Conservation (phyloP, 352 stramenopile genomes). For the Phytophthora cactorum region DNA sequence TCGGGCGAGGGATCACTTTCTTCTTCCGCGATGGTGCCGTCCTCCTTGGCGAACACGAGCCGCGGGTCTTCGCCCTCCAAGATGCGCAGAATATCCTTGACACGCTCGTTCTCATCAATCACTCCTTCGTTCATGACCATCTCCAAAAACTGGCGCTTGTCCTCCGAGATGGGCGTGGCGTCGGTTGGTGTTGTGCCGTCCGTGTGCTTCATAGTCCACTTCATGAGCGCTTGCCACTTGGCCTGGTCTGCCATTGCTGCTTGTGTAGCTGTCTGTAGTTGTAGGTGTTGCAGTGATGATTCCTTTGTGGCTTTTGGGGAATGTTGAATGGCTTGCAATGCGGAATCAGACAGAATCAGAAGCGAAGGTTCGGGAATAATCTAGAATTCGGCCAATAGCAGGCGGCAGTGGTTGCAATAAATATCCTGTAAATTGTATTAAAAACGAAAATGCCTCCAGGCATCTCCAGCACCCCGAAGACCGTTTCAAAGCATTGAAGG, state of each 20-base stretch:
- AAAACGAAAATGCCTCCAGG: too few species aligned
- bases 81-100: conserved; percentile 87
- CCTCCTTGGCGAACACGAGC: conserved; percentile 62
- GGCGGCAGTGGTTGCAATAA: not conserved
- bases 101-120: conserved; percentile 86
- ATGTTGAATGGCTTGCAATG: conserved; percentile 12
- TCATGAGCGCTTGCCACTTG: conserved; percentile 90
- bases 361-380: conserved; percentile 12
- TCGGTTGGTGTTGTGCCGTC: conserved; percentile 77
- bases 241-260: conserved; percentile 58
- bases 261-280: not conserved
- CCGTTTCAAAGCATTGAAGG: too few species aligned
- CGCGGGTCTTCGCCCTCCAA: conserved; percentile 77
- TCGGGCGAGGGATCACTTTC: conserved; percentile 51
- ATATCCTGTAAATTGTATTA: not conserved
- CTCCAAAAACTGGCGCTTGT: conserved; percentile 82
- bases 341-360: conserved; percentile 14
- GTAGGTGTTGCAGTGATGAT: not conserved
- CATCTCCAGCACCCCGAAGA: too few species aligned
- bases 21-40: conserved; percentile 46
- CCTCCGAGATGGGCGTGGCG: conserved; percentile 72
- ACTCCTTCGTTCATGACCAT: conserved; percentile 86
- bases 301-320: conserved; percentile 1
- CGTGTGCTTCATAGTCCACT: conserved; percentile 90
- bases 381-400: conserved; percentile 9